Evolutionary conservation across 2,329 filamentous ascomycete species (phyloP).

Genomic region (Talaromyces sp.): DNA sequence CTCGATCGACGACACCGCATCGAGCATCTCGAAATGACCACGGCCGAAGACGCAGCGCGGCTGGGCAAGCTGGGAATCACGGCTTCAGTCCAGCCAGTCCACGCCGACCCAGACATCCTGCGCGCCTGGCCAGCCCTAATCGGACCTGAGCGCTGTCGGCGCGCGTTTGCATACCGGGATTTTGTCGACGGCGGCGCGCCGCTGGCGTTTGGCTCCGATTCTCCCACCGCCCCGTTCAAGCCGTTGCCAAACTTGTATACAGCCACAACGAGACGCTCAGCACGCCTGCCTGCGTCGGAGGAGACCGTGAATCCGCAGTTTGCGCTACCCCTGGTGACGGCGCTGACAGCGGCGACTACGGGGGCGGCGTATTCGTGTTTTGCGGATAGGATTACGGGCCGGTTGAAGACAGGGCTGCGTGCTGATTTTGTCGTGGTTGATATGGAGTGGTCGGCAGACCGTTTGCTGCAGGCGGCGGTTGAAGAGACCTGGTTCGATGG

Average conservation of each 20-base stretch:
- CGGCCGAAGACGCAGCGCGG: slow-evolving; percentile 42
- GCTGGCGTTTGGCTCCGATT: slow-evolving; percentile 44
- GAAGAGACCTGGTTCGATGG: slow-evolving; percentile 43
- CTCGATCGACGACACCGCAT: slow-evolving; percentile 38
- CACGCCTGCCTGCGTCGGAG: slow-evolving; percentile 33
- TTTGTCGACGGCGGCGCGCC: slow-evolving; percentile 42
- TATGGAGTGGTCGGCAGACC: slow-evolving; percentile 35
- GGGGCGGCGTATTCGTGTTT: slow-evolving; percentile 44
- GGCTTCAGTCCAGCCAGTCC: slow-evolving; percentile 34
- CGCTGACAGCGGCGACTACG: slow-evolving; percentile 38
- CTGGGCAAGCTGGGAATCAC: slow-evolving; percentile 43
- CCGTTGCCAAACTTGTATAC: slow-evolving; percentile 45
- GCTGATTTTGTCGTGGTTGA: slow-evolving; percentile 44
- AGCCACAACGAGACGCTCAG: slow-evolving; percentile 43
- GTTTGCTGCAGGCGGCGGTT: slow-evolving; percentile 36
- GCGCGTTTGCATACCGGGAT: slow-evolving; percentile 47
- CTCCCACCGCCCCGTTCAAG: slow-evolving; percentile 42
- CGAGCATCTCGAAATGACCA: slow-evolving; percentile 47
- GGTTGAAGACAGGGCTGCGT: slow-evolving; percentile 30
- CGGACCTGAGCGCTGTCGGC: slow-evolving; percentile 38
- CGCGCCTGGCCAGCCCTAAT: slow-evolving; percentile 44
- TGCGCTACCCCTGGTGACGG: slow-evolving; percentile 35
- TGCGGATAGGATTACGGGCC: slow-evolving; percentile 38
- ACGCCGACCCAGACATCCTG: slow-evolving; percentile 40
- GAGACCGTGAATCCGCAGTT: slow-evolving; percentile 41